Evolutionary conservation across 768 basidiomycete species (phyloP).

Genomic region (Austroboletus eburneus): DNA sequence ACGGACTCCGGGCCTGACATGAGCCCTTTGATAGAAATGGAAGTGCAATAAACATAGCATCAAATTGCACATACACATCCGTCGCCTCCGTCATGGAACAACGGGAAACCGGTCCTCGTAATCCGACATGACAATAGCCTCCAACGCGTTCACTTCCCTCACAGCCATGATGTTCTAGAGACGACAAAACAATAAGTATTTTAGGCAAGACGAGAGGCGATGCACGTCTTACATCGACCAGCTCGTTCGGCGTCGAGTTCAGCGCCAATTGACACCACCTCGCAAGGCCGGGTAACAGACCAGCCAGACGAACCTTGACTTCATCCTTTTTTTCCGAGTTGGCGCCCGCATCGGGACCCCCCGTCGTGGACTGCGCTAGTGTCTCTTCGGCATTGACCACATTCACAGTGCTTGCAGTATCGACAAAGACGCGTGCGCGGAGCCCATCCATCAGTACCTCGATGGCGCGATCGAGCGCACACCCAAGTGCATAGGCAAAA

Average conservation of each 20-base stretch:
- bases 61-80: too few species aligned
- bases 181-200: constrained; percentile 4
- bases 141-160: constrained; percentile 62
- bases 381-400: constrained; percentile 8
- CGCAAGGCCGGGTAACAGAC: constrained; percentile 74
- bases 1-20: too few species aligned
- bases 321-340: constrained; percentile 27
- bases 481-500: constrained; percentile 65
- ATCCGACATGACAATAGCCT: constrained; percentile 68
- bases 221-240: constrained; percentile 66
- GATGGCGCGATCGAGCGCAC: constrained; percentile 68
- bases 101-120: constrained; percentile 51
- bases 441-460: constrained; percentile 61
- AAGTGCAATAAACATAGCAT: too few species aligned
- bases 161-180: constrained; percentile 55
- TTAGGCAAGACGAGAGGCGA: neutral
- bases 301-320: constrained; percentile 64
- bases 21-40: too few species aligned
- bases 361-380: constrained; percentile 6
- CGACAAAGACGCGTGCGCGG: constrained; percentile 58
- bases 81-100: constrained; percentile 18
- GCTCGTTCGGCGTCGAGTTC: constrained; percentile 68
- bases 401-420: constrained; percentile 15
- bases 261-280: constrained; percentile 72
- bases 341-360: constrained; percentile 14